A percentile compares a stretch with the other conserved stretches of the same genome.
Evolutionary conservation across 1,139 yeast species (phyloP).

Genomic region (Yamadazyma friedrichii): DNA sequence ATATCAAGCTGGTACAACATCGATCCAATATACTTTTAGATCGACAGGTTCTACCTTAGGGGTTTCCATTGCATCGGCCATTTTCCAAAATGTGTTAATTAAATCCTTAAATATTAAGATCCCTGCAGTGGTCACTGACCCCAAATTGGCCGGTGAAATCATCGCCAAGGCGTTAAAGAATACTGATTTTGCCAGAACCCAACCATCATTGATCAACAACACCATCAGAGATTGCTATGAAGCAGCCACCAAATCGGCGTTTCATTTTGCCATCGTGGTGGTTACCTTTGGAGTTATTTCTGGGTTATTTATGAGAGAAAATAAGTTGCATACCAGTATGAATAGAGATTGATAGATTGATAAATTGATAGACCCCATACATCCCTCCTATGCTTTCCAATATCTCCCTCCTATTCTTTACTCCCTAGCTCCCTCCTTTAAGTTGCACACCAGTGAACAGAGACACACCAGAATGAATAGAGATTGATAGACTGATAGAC

Average conservation of each 20-base stretch:
- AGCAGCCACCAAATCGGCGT: slow-evolving; percentile 52
- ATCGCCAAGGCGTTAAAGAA: slow-evolving; percentile 54
- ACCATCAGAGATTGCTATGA: slow-evolving; percentile 50
- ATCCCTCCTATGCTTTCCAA: too few relatives aligned
- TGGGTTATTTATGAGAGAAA: slow-evolving; percentile 43
- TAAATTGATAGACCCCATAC: too few relatives aligned
- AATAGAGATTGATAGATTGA: slow-evolving; percentile 27
- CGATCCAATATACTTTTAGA: slow-evolving; percentile 73
- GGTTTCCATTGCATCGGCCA: slow-evolving; percentile 65
- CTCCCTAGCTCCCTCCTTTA: not conserved
- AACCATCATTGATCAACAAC: slow-evolving; percentile 48
- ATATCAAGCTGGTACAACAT: slow-evolving; percentile 70
- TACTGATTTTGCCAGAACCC: slow-evolving; percentile 49
- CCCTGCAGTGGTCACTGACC: slow-evolving; percentile 26
- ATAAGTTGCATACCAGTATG: slow-evolving; percentile 38
- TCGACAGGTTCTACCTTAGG: slow-evolving; percentile 76
- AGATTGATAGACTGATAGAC: too few relatives aligned
- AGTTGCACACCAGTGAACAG: too few relatives aligned
- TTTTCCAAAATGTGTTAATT: slow-evolving; percentile 47
- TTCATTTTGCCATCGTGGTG: slow-evolving; percentile 42
- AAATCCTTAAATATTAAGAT: slow-evolving; percentile 19
- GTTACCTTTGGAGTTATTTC: slow-evolving; percentile 39
- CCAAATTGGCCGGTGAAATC: slow-evolving; percentile 36
- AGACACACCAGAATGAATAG: slow-evolving; percentile 39
- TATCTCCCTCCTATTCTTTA: not conserved